Base-by-base conservation (phyloP, 306 rosid genomes). In the Rosa persica region DNA sequence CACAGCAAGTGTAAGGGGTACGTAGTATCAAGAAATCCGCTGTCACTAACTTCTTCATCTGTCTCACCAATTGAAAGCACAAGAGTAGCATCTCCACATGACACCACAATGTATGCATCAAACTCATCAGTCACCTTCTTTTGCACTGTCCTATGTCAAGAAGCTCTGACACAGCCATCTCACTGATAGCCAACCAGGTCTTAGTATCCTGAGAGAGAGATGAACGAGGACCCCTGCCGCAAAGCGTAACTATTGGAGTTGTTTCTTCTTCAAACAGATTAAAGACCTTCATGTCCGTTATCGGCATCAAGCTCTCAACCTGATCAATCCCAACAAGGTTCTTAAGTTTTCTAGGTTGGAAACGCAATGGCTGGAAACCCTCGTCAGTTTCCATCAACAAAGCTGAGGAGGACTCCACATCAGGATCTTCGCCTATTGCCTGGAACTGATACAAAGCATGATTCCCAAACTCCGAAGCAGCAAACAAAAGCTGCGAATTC, bases 1-100 rank as follows among this genome's bases (percentile, higher is more conserved):
- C 80, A 95, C 98, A 4, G 99, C 88, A 67, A 95, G 98, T 46
- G 98, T 91, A 52, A 97, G 97, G 16, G 98, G n/a, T n/a, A n/a
- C n/a, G n/a, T 95, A 34, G 98, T 95, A 78, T 93, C 98, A 68
- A 95, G 97, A 84, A 95, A 95, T 73, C 99, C 98, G 85, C 97
- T 90, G 79, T 95, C 97, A 82, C 89, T 91, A 79, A 95, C 98
- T 91, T 95, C 99, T 84, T 95, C 98, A 40, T 93, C 96, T 40
- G 97, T 95, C 90, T 95, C 99, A 77, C 99, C 99, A 84, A 95
- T 95, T 74, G 98, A 95, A 83, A 95, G 96, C 78, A 95, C 98
- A 69, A 93, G 97, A 1, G 99, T 93, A 4, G 97, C 99, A 62
- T 89, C 93, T 44, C 94, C 89, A 90, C 91, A 95, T 19, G 98